A percentile compares a stretch with the other conserved stretches of the same genome.
Evolutionary conservation across 2,329 filamentous ascomycete genomes (phyloP).

Genomic region (Ophiocordyceps australis): DNA sequence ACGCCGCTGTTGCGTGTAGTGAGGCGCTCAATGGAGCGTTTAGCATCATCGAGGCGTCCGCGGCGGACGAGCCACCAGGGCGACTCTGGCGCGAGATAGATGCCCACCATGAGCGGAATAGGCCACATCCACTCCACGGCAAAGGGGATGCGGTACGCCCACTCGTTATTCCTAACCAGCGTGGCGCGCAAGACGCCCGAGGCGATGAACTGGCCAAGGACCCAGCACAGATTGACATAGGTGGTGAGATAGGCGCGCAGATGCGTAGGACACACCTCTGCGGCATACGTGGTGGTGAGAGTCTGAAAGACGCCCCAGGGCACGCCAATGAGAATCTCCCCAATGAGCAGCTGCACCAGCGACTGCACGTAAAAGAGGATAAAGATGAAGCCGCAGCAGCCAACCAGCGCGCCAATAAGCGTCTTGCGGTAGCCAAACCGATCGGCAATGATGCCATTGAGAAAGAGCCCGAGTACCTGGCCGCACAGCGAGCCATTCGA

Average conservation of each 20-base stretch:
- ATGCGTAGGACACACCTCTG: slow-evolving; percentile 24
- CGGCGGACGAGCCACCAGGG: slow-evolving; percentile 30
- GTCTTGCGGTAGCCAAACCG: slow-evolving; percentile 26
- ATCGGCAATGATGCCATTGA: slow-evolving; percentile 29
- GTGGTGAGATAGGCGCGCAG: slow-evolving; percentile 29
- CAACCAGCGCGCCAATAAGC: slow-evolving; percentile 21
- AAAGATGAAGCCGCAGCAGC: slow-evolving; percentile 24
- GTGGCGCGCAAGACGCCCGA: slow-evolving; percentile 23
- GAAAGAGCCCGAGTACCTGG: slow-evolving; percentile 28
- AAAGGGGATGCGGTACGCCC: slow-evolving; percentile 28
- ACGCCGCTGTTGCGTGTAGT: slow-evolving; percentile 15
- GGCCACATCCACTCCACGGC: slow-evolving; percentile 31
- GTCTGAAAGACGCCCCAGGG: slow-evolving; percentile 29
- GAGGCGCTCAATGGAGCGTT: slow-evolving; percentile 18
- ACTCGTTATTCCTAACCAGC: slow-evolving; percentile 16
- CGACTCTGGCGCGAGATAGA: slow-evolving; percentile 26
- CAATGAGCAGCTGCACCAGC: slow-evolving; percentile 20
- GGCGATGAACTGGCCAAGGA: slow-evolving; percentile 26
- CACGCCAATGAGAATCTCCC: slow-evolving; percentile 26
- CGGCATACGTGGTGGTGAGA: slow-evolving; percentile 26
- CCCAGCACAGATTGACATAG: slow-evolving; percentile 31
- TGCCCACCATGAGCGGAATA: slow-evolving; percentile 21
- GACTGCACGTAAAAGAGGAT: slow-evolving; percentile 26
- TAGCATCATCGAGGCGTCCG: slow-evolving; percentile 18
- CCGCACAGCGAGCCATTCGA: slow-evolving; percentile 28